These are phyloP conservation scores for Capsicum baccatum DNA, from an alignment of 257 asterid species.

Conservation along the genomic window DNA sequence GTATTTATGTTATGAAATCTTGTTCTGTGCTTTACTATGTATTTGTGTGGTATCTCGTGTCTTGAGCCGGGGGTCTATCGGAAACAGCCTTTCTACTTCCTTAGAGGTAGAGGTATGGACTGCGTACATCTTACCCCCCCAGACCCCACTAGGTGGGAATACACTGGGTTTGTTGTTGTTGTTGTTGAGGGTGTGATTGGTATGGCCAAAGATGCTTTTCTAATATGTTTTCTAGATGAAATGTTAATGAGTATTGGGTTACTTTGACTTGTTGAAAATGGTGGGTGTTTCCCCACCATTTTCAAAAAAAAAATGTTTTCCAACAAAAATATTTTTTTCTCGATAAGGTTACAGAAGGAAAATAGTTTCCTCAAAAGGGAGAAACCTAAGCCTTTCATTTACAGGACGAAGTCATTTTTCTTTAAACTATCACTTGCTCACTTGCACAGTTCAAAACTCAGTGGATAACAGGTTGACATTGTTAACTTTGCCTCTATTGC, in stretches of 20 bases:
- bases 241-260: not conserved
- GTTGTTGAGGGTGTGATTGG: not conserved
- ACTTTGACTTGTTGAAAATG: not conserved
- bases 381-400: not conserved
- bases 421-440: not conserved
- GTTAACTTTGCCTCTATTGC: not conserved
- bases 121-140: too few relatives aligned
- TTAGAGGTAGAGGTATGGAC: too few relatives aligned
- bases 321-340: not conserved
- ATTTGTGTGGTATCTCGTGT: too few relatives aligned
- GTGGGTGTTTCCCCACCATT: not conserved
- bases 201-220: not conserved
- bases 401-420: not conserved
- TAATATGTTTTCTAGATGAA: too few relatives aligned
- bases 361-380: not conserved
- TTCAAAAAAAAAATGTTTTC: too few relatives aligned
- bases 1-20: too few relatives aligned
- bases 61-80: too few relatives aligned
- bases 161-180: too few relatives aligned
- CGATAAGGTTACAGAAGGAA: not conserved
- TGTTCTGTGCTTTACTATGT: too few relatives aligned
- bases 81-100: too few relatives aligned
- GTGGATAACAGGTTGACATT: not conserved
- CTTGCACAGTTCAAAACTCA: not conserved
- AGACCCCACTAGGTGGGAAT: too few relatives aligned